Evolutionary conservation across 768 basidiomycete species (phyloP).

Genomic region (Xerocomus spinulosus): DNA sequence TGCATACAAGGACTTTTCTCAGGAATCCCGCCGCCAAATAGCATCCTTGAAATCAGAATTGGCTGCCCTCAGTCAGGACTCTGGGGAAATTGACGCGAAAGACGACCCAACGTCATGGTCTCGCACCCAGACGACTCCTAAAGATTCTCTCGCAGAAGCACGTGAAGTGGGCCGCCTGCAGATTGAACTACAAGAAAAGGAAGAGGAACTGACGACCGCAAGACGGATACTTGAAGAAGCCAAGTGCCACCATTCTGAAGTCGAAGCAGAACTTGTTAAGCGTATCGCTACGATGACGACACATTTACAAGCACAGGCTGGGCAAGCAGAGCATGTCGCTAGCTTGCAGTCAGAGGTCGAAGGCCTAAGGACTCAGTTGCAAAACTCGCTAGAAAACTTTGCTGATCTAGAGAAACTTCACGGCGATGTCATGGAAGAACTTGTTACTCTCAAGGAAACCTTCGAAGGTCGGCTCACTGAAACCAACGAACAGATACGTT

Average conservation of each 20-base stretch:
- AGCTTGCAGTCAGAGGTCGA: constrained; percentile 25
- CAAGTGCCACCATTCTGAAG: constrained; percentile 32
- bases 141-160: background rate
- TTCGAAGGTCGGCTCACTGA: constrained; percentile 30
- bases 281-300: constrained; percentile 23
- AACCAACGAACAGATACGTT: constrained; percentile 17
- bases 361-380: constrained; percentile 19
- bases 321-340: constrained; percentile 16
- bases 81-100: constrained; percentile 8
- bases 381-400: constrained; percentile 20
- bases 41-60: constrained; percentile 18
- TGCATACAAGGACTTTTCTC: constrained; percentile 12
- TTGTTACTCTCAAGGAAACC: constrained; percentile 21
- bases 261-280: constrained; percentile 29
- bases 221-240: constrained; percentile 32
- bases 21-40: constrained; percentile 1
- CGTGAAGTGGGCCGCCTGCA: constrained; percentile 36
- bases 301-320: constrained; percentile 9
- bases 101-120: background rate
- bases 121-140: too few species aligned
- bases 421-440: constrained; percentile 21
- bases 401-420: constrained; percentile 26
- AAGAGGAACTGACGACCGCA: constrained; percentile 33
- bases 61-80: constrained; percentile 11
- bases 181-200: constrained; percentile 33